Evolutionary conservation across 495 filamentous ascomycete species (phyloP), one percentile per base, ranked within the genome.

Genomic region (Bathelium albidoporum): DNA sequence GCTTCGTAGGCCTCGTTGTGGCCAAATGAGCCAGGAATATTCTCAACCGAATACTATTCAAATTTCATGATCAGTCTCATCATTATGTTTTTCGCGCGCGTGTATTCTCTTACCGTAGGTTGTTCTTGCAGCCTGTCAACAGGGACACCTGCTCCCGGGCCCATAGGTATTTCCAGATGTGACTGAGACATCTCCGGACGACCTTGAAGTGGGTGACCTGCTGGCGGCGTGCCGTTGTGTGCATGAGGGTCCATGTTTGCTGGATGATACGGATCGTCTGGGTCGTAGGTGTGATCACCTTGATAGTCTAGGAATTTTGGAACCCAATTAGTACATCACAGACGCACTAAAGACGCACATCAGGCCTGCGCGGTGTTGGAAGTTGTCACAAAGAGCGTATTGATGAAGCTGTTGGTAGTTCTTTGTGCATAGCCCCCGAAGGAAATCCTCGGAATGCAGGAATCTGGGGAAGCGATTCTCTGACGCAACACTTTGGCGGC

Each of bases 31-130:
- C 81, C 82, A 18, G 86, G 76, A 32, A 90, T 78, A 69, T 88
- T 87, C 71, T 91, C 89, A 1, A 92, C 87, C 1, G 91, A 95
- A 76, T 93, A 92, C 84, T 79, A 58, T 14, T 12, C 61, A 44
- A 61, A 2, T 34, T 1, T 24, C 62, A 70, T 16, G 31, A 31
- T 52, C 32, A 64, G 43, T 45, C 28, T 52, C 1, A n/a, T n/a
- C n/a, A 18, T 16, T 20, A 26, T 39, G 31, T 7, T 5, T 20
- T 26, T 55, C 39, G n/a, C 5, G 34, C 36, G 11, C 20, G 26
- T 16, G 22, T 26, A 41, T 31, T 12, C n/a, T 78, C 85, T 79
- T 69, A 88, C 85, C 49, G 88, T 89, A 61, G 86, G 89, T 74
- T 90, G 88, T 59, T 86, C 81, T 36, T 84, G 81, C 59, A 90